Base-by-base conservation (phyloP, 2,329 filamentous ascomycete species). In the Aspergillus thermomutatus region DNA sequence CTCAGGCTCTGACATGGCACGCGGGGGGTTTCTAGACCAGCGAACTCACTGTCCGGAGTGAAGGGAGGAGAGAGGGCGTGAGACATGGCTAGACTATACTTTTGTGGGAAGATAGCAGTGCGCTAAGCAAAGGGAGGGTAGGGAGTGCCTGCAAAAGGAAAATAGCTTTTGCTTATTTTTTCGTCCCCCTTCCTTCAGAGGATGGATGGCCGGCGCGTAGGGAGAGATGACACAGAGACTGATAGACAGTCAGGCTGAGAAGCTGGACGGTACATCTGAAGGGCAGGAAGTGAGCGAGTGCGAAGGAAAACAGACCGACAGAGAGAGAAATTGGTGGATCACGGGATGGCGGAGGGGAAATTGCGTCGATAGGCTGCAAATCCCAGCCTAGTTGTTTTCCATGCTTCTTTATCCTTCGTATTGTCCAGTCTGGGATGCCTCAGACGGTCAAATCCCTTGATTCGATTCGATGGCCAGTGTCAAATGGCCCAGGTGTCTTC, bases 1-100 rank as follows among this genome's bases (percentile, higher is more conserved):
- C 74, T 75, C 68, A 80, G 68, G 14, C 65, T 61, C 23, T 53
- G 53, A 2, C 52, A 66, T 5, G 61, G 58, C 3, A 55, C 64
- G 31, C 65, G 72, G 11, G 70, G 66, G 4, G 72, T 72, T 37
- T 72, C 69, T 4, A 72, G 61, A 3, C 68, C 64, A 27, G 70
- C 57, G 27, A 71, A 71, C 27, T 71, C 69, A 50, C 58, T 66
- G 48, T 71, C 68, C 1, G 69, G 68, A 0, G 69, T 71, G 54
- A 72, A 72, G 17, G 63, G 60, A 52, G 65, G 49, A 19, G 52
- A 50, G 43, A 62, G 56, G n/a, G 56, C 59, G 19, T 59, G 57
- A 48, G 55, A 52, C 56, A 64, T 59, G 56, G 40, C 51, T 37
- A 26, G 43, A 23, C 43, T 26, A 25, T 21, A 46, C 23, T 46